Evolutionary conservation across 352 stramenopile genomes (phyloP), one percentile per base, ranked within the genome.

Genomic region (Globisporangium viniferum): DNA sequence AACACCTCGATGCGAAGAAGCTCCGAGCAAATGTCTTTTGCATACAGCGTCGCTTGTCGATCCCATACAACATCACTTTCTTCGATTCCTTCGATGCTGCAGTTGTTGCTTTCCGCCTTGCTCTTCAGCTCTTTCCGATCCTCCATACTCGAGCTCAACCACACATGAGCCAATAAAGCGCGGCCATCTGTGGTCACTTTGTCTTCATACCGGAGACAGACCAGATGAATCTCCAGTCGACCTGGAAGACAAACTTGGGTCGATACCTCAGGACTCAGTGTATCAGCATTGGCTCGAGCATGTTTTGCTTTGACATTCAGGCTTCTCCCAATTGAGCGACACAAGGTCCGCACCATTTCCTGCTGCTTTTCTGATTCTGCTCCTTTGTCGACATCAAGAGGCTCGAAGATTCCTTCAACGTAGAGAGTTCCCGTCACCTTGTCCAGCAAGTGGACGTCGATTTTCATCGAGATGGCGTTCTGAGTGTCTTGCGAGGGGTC

Each of bases 361-460:
- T 66, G 22, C 6, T 65, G 55, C 4, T 49, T 48, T 20, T 31
- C 39, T 15, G 27, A n/a, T 49, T 56, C 53, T 2, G 46, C 24
- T 49, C 39, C 56, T 59, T 71, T 68, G 0, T 74, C 70, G 7
- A 35, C 36, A 18, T 63, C 46, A 0, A 80, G 63, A 12, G 77
- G 76, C 53, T 88, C 80, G 54, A 81, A 88, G 4, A 88, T 67
- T 2, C 80, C 80, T 66, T 77, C 68, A 20, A 88, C 14, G 31
- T 49, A 51, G 10, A 88, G 48, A 7, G 58, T 60, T 0, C 80
- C 80, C 0, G 73, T 83, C 59, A 77, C 75, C 36, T 82, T 78
- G 12, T 54, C 72, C 3, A 55, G 56, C 4, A 81, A 64, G 36
- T 68, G 63, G 5, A 84, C 22, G n/a, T 78, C 69, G 6, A 88